Percentiles rank a stretch among this genome's conserved stretches.
These are phyloP conservation scores for Beverwykella pulmonaria DNA, from an alignment of 495 filamentous ascomycete species.

Conservation along the genomic window DNA sequence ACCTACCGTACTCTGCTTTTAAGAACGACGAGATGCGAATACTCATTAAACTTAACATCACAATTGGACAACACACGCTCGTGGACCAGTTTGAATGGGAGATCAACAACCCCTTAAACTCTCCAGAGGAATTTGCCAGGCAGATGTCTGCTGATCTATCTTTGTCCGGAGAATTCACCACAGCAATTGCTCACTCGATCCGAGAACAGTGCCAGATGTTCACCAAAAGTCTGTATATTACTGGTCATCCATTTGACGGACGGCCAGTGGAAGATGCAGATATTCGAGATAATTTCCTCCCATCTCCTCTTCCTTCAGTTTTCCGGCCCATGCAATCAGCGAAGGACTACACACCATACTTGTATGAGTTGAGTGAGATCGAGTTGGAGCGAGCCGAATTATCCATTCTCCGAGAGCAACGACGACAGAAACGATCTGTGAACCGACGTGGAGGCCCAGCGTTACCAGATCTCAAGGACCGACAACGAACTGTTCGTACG, in stretches of 20 bases:
- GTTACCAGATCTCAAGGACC: conserved; percentile 92
- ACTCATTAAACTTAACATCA: conserved; percentile 92
- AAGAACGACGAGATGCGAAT: conserved; percentile 99
- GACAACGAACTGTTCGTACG: conserved; percentile 86
- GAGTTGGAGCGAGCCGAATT: conserved; percentile 90
- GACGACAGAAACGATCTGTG: conserved; percentile 90
- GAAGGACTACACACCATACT: conserved; percentile 88
- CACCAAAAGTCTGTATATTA: conserved; percentile 87
- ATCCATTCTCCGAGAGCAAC: conserved; percentile 87
- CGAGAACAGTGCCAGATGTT: conserved; percentile 94
- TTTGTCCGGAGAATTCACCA: conserved; percentile 93
- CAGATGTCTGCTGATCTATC: conserved; percentile 90
- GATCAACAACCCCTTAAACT: conserved; percentile 91
- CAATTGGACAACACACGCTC: conserved; percentile 90
- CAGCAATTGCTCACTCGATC: conserved; percentile 95
- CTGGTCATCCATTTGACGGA: conserved; percentile 92
- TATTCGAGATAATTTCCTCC: conserved; percentile 79
- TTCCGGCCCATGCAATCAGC: conserved; percentile 88
- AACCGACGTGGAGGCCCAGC: conserved; percentile 93
- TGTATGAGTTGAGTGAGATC: conserved; percentile 87
- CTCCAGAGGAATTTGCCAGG: conserved; percentile 88
- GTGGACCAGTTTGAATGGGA: conserved; percentile 99
- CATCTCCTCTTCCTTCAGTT: conserved; percentile 76
- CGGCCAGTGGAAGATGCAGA: conserved; percentile 90
- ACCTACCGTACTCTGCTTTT: conserved; percentile 88